These are phyloP conservation scores for Irpex rosettiformis DNA, from an alignment of 1,284 basidiomycete genomes.

Conservation along the genomic window DNA sequence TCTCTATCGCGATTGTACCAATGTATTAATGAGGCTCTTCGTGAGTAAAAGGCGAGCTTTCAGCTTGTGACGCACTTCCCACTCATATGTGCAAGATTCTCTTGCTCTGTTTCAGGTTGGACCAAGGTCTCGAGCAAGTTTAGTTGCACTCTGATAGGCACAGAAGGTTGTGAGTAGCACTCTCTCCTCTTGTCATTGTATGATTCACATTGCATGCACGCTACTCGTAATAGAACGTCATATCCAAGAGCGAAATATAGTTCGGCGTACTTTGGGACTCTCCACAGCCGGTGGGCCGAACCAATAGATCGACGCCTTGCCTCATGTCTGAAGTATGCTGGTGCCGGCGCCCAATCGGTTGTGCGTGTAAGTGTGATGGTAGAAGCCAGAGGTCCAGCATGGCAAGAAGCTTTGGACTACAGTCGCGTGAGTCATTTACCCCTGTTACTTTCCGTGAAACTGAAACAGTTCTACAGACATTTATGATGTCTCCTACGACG, in stretches of 20 bases:
- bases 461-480: slow-evolving; percentile 1
- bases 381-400: background rate
- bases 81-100: background rate
- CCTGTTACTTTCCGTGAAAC: slow-evolving; percentile 1
- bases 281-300: background rate
- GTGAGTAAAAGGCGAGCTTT: background rate
- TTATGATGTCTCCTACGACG: background rate
- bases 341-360: background rate
- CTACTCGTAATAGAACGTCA: background rate
- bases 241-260: background rate
- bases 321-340: background rate
- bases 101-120: background rate
- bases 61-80: background rate
- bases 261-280: background rate
- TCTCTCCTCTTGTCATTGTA: background rate
- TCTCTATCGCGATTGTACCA: background rate
- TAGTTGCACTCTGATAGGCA: background rate
- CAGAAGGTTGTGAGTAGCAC: background rate
- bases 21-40: background rate
- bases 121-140: background rate
- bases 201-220: background rate
- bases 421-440: background rate
- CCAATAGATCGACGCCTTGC: background rate
- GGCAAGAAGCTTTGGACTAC: background rate
- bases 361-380: background rate